These are phyloP conservation scores for Prunus yedoensis DNA, from an alignment of 331 rosid genomes.

Conservation along the genomic window DNA sequence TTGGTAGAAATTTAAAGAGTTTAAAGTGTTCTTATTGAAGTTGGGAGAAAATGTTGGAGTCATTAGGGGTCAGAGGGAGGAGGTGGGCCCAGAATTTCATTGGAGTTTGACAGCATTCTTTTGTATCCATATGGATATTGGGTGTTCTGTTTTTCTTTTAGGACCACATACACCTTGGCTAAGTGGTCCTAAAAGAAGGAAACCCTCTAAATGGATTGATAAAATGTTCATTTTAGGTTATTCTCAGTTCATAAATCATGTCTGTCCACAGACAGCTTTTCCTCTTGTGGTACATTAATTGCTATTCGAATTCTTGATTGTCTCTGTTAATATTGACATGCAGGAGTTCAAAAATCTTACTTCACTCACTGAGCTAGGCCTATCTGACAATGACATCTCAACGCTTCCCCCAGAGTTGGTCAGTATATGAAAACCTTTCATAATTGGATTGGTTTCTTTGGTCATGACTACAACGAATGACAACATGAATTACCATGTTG, in stretches of 20 bases:
- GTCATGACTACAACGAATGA: neutral
- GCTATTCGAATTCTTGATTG: constrained; percentile 6
- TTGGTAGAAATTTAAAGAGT: neutral
- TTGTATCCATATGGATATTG: no score
- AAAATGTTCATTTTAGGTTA: no score
- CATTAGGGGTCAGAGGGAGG: neutral
- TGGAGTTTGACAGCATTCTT: neutral
- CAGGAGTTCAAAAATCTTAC: constrained; percentile 68
- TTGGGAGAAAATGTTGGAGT: neutral
- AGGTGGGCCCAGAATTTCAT: neutral
- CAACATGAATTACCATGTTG: neutral
- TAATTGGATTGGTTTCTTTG: constrained; percentile 13
- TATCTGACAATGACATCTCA: constrained; percentile 86
- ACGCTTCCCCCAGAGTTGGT: constrained; percentile 87
- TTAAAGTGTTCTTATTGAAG: neutral
- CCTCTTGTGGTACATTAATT: constrained; percentile 14
- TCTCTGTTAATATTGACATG: constrained; percentile 28
- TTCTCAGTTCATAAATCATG: constrained; percentile 11
- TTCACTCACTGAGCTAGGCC: constrained; percentile 74
- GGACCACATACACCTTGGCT: no score
- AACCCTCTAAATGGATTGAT: neutral
- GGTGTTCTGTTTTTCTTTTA: neutral
- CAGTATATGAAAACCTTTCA: constrained; percentile 31
- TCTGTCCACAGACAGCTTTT: neutral
- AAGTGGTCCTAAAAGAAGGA: neutral